phyloP scores from a whole-genome alignment of 2,329 filamentous ascomycete genomes.

The Ceratocystis cubensis region DNA sequence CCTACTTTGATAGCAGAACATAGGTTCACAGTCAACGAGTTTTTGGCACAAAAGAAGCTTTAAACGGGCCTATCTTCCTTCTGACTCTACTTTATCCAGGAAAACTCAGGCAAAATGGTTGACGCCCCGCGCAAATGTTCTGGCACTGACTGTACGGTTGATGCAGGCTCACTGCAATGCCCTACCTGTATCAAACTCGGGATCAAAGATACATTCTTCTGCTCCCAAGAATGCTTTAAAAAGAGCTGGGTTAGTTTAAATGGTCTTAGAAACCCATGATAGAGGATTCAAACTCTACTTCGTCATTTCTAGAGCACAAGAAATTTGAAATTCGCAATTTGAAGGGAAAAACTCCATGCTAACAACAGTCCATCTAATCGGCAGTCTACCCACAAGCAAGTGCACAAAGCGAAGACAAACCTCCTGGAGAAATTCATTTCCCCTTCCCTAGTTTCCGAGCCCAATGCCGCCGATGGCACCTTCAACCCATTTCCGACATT shows the following conservation, averaged over 20 bases:
- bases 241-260: slow-evolving; percentile 72
- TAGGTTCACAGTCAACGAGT: not conserved
- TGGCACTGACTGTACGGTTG: slow-evolving; percentile 73
- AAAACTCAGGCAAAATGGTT: slow-evolving; percentile 30
- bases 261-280: not conserved
- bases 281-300: not conserved
- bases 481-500: slow-evolving; percentile 91
- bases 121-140: slow-evolving; percentile 56
- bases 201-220: slow-evolving; percentile 85
- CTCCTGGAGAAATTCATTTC: slow-evolving; percentile 61
- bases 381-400: slow-evolving; percentile 42
- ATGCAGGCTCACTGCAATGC: slow-evolving; percentile 77
- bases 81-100: not conserved
- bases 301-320: no score
- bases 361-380: not conserved
- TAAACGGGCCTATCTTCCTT: not conserved
- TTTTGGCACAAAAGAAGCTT: not conserved
- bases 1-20: not conserved
- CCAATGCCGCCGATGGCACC: slow-evolving; percentile 75
- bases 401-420: slow-evolving; percentile 58
- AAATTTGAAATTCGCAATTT: no score
- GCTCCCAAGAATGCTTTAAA: slow-evolving; percentile 98
- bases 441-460: slow-evolving; percentile 79
- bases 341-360: not conserved
- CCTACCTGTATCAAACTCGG: slow-evolving; percentile 87